phyloP scores from a whole-genome alignment of 2,329 filamentous ascomycete species.

The Didymella glomerata region DNA sequence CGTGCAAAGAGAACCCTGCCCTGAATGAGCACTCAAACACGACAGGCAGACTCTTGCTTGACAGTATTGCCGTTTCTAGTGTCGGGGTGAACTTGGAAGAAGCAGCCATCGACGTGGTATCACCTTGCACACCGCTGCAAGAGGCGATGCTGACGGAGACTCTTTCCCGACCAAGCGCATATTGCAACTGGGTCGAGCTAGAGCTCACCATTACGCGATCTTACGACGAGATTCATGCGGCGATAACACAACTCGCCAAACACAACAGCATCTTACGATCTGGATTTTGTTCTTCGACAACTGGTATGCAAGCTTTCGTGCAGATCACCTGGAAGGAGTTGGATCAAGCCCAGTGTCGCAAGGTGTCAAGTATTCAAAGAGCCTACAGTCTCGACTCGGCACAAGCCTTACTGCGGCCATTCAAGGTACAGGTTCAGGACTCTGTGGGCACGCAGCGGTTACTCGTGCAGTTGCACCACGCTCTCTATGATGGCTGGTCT shows the following conservation, averaged over 20 bases:
- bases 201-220: constrained; percentile 56
- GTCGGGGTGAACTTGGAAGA: neutral
- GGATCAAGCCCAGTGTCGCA: constrained; percentile 55
- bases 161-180: constrained; percentile 64
- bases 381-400: constrained; percentile 49
- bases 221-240: constrained; percentile 52
- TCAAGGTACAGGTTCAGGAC: constrained; percentile 65
- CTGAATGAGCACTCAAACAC: neutral
- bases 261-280: constrained; percentile 75
- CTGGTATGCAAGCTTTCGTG: constrained; percentile 59
- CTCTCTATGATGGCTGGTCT: constrained; percentile 94
- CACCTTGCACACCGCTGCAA: constrained; percentile 77
- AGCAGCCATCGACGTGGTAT: constrained; percentile 46
- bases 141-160: constrained; percentile 83
- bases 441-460: constrained; percentile 23
- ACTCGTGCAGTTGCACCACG: constrained; percentile 75
- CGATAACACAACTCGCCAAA: constrained; percentile 33
- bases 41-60: neutral
- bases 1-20: constrained; percentile 25
- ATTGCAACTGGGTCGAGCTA: constrained; percentile 81
- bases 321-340: constrained; percentile 71
- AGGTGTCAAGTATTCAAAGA: constrained; percentile 53
- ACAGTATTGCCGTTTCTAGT: neutral
- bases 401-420: constrained; percentile 63
- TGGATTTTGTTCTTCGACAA: constrained; percentile 67